Base-by-base conservation (phyloP, 1,284 basidiomycete species). In the Trametes polyzona region DNA sequence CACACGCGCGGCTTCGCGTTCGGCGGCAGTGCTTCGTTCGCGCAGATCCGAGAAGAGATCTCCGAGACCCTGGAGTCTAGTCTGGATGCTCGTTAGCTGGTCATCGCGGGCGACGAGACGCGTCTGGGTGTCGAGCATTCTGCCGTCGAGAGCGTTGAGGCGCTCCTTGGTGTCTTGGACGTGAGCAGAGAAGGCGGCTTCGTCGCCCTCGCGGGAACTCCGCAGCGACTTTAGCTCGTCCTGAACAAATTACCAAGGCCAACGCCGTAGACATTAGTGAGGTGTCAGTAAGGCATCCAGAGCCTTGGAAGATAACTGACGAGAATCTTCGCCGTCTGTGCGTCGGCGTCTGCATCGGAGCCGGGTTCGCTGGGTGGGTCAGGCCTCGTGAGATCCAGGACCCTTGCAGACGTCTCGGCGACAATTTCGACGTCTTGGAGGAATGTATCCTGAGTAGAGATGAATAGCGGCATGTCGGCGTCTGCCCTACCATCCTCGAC, bases 101-200 rank as follows among this genome's bases (percentile, higher is more conserved):
- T 51, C 58, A 10, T 55, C 57, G 33, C 41, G 63, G 41, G 46
- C 62, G 37, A 29, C 44, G 10, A 64, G 55, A 24, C 63, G 55
- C 19, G 43, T 40, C 9, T 62, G 53, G 1, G 67, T 62, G 12
- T 60, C 65, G 32, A 61, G 59, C 47, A 68, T 62, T 19, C 64
- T 66, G 21, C 53, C 50, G 23, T 66, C 67, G 32, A 72, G 65
- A 0, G 51, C 62, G 21, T 47, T 60, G 17, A 69, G 58, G 44
- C 64, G 66, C 7, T 66, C 65, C 59, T 67, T 68, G 2, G 65
- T 59, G 40, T 66, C 59, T 41, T 65, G 63, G 10, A 69, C 64
- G 40, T 68, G 63, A 4, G 46, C 50, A 4, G 58, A 43, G 50
- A 68, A 66, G 14, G 53, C 57, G 4, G 55, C 54, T 40, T 72